A percentile compares a stretch with the other conserved stretches of the same genome.
phyloP scores from a whole-genome alignment of 371 early-diverging fungal genomes.

The Mortierella polycephala region DNA sequence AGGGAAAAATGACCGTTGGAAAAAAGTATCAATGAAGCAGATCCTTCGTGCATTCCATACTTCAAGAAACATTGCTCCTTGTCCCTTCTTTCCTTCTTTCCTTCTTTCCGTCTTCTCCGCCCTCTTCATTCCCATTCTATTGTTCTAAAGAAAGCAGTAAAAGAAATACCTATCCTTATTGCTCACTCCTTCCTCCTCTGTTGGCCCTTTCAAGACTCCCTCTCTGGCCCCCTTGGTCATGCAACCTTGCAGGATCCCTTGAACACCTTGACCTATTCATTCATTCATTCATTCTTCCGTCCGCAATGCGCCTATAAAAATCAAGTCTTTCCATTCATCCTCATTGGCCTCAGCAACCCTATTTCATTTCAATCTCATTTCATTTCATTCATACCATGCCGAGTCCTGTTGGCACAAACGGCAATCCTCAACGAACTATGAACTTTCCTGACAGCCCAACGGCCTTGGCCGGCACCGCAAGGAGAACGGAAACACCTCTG shows the following conservation, averaged over 20 bases:
- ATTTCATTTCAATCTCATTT: background rate
- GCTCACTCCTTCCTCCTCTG: background rate
- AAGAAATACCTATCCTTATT: background rate
- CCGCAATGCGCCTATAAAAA: no score
- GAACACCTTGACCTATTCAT: no score
- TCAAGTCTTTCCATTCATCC: no score
- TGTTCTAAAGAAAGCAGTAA: background rate
- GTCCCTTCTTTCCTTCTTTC: conserved; percentile 4
- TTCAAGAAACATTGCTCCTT: background rate
- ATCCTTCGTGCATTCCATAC: background rate
- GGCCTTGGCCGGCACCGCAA: background rate
- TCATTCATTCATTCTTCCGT: no score
- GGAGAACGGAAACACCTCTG: conserved; percentile 8
- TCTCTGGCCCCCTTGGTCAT: no score
- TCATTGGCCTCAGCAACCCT: background rate
- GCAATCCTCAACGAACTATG: background rate
- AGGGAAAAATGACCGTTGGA: background rate
- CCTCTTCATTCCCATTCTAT: background rate
- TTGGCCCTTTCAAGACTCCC: no score
- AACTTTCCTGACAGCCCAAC: background rate
- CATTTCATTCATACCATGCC: conserved; percentile 9
- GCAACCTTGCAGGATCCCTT: no score
- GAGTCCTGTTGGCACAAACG: background rate
- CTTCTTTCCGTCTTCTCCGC: conserved; percentile 3
- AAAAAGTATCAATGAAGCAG: background rate